Evolutionary conservation across 768 basidiomycete species (phyloP), one percentile per base, ranked within the genome.

Genomic region (Hygrocybe punicea): DNA sequence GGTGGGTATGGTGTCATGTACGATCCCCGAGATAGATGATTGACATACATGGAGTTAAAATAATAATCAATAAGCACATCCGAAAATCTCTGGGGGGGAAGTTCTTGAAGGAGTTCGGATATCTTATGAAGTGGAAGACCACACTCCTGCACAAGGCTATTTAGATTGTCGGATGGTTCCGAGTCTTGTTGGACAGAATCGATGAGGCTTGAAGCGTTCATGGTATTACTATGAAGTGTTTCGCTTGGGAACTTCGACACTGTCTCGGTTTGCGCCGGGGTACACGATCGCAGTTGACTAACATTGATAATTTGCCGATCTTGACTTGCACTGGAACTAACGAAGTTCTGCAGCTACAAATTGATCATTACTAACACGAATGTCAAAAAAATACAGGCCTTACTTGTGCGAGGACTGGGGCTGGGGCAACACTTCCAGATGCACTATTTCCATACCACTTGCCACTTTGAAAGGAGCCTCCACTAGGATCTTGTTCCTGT

Each of bases 91-190:
- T 82, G 82, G 4, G 90, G 87, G 46, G 94, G 94, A 44, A 98
- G 79, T 63, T 96, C 93, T 67, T 91, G 85, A 17, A 95, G 77
- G 9, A 98, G 81, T 66, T 96, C 94, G 1, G 88, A 84, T 45
- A 98, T 86, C 71, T 93, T 93, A 59, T 93, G 89, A 1, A 93
- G 91, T 16, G 88, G 84, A 36, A 95, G 91, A 6, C 94, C 94
- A 69, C 91, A 98, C 69, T 98, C 93, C 70, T 90, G 88, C 36
- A 96, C 87, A 35, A 98, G 79, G 45, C 84, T 84, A 67, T 89
- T 88, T 49, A 95, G 73, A 63, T 91, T 93, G 67, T 94, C 91
- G 2, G 79, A 76, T 10, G 78, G 76, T 60, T 82, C 81, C 24
- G 72, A 58, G 44, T 79, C 80, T 49, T 75, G 74, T 34, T 70